phyloP scores from a whole-genome alignment of 345 rosid genomes.

The Microcos paniculata region DNA sequence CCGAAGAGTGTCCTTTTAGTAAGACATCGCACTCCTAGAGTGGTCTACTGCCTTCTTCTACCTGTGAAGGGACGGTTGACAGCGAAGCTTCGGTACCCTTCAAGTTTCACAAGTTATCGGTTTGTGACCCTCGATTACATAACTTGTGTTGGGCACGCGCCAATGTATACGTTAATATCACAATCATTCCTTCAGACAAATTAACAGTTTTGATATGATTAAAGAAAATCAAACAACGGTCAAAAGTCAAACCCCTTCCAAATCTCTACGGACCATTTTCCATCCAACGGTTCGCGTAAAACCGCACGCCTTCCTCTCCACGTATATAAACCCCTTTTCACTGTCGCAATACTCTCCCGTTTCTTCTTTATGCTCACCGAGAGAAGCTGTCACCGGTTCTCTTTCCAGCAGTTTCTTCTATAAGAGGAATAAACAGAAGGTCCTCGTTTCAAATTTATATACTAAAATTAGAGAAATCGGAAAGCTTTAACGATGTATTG shows the following conservation, averaged over 20 bases:
- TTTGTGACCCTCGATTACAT: background rate
- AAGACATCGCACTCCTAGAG: too few relatives aligned
- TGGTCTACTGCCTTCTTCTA: too few relatives aligned
- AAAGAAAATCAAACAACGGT: background rate
- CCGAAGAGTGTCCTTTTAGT: too few relatives aligned
- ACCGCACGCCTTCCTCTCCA: background rate
- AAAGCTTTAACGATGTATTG: background rate
- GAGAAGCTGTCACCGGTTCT: background rate
- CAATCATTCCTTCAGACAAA: background rate
- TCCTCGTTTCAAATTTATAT: background rate
- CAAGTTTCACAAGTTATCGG: too few relatives aligned
- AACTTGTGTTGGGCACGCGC: background rate
- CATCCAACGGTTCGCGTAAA: background rate
- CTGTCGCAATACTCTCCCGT: background rate
- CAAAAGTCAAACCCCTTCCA: background rate
- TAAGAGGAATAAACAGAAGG: background rate
- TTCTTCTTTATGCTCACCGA: background rate
- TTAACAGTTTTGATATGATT: background rate
- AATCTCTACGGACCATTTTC: background rate
- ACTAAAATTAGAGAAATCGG: background rate
- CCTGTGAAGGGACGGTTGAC: too few relatives aligned
- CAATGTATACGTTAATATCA: background rate
- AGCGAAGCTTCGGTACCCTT: too few relatives aligned
- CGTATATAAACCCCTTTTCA: background rate
- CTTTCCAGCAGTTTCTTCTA: conserved; percentile 5